Evolutionary conservation across 192 early-diverging fungal genomes (phyloP).

Genomic region (Neocallimastix lanati): DNA sequence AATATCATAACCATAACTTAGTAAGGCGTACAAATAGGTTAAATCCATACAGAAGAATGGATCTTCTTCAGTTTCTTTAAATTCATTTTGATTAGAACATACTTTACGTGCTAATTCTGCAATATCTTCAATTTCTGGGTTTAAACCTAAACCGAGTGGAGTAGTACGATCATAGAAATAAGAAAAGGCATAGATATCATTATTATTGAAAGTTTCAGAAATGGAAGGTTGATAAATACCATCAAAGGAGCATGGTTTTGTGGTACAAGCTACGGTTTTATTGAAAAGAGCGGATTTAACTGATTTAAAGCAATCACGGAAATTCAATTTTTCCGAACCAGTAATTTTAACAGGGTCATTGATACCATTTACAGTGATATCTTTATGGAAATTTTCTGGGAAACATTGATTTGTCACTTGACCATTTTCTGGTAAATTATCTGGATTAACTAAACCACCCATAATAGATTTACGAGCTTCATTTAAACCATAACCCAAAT

Average conservation of each 20-base stretch:
- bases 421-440: conserved; percentile 10
- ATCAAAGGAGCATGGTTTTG: conserved; percentile 67
- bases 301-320: conserved; percentile 29
- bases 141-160: conserved; percentile 33
- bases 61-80: conserved; percentile 8
- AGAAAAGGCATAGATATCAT: conserved; percentile 84
- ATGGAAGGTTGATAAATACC: conserved; percentile 82
- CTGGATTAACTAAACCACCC: conserved; percentile 14
- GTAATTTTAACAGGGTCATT: conserved; percentile 25
- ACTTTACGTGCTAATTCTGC: conserved; percentile 32
- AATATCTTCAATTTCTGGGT: conserved; percentile 13
- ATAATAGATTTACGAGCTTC: conserved; percentile 65
- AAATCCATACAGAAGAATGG: conserved; percentile 81
- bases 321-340: conserved; percentile 28
- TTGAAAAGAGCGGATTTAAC: conserved; percentile 33
- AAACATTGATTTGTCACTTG: conserved; percentile 44
- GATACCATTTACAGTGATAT: neutral
- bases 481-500: conserved; percentile 80
- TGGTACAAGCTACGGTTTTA: conserved; percentile 41
- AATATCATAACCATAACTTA: conserved; percentile 72
- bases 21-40: conserved; percentile 66
- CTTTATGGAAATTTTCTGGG: conserved; percentile 23
- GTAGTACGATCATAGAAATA: conserved; percentile 84
- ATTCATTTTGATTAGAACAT: conserved; percentile 15
- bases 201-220: conserved; percentile 31